A percentile compares a stretch with the other conserved stretches of the same genome.
Evolutionary conservation across 2,329 filamentous ascomycete genomes (phyloP).

Genomic region (Phialophora verrucosa): DNA sequence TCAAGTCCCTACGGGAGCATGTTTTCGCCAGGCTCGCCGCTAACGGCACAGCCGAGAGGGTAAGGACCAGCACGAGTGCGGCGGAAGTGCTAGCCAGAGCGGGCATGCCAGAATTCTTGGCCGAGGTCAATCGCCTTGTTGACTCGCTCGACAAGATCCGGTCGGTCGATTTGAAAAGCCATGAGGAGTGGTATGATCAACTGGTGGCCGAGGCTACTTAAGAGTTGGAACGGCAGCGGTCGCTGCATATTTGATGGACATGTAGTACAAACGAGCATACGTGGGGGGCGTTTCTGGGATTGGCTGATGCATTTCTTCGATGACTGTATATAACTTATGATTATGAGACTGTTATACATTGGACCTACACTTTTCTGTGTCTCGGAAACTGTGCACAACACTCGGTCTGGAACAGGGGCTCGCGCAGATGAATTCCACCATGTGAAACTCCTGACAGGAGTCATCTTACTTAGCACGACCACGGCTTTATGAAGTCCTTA

Average conservation of each 20-base stretch:
- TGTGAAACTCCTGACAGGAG: not conserved
- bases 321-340: conserved; percentile 4
- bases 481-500: not conserved
- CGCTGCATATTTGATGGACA: not conserved
- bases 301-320: conserved; percentile 3
- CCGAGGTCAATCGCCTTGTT: conserved; percentile 64
- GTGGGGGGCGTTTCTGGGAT: not conserved
- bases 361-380: not conserved
- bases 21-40: conserved; percentile 61
- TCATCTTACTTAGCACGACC: not conserved
- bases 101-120: conserved; percentile 67
- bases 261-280: conserved; percentile 1
- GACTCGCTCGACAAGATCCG: conserved; percentile 63
- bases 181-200: conserved; percentile 63
- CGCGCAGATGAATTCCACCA: not conserved
- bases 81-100: conserved; percentile 64
- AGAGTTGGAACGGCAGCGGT: not conserved
- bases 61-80: conserved; percentile 63
- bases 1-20: conserved; percentile 64
- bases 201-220: conserved; percentile 43
- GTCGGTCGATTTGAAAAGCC: conserved; percentile 64
- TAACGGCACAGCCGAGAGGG: conserved; percentile 64
- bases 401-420: not conserved
- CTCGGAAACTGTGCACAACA: not conserved
- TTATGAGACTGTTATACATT: conserved; percentile 6